Evolutionary conservation across 805 yeast species (phyloP).

Genomic region (Kuraishia molischiana): DNA sequence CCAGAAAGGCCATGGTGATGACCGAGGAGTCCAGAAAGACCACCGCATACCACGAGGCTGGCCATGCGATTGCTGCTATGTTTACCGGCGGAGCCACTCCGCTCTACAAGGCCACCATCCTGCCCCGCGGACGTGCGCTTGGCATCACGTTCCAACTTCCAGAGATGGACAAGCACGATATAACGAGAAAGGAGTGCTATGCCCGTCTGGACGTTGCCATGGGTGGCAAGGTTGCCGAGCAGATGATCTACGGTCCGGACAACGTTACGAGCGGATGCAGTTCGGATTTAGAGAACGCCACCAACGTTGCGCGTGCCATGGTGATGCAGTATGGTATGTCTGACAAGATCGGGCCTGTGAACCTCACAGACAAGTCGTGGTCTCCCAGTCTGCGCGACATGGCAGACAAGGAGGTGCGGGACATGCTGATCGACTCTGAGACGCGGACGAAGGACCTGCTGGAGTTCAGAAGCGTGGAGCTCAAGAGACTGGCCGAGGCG

Average conservation of each 20-base stretch:
- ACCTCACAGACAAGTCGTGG: constrained; percentile 84
- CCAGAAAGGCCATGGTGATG: constrained; percentile 93
- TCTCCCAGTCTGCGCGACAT: constrained; percentile 77
- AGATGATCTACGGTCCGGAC: constrained; percentile 79
- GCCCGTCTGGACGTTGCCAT: constrained; percentile 94
- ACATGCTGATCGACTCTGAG: constrained; percentile 65
- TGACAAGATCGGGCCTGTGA: constrained; percentile 85
- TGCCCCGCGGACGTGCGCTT: constrained; percentile 93
- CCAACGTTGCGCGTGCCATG: constrained; percentile 92
- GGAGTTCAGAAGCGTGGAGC: constrained; percentile 51
- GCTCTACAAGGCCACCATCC: constrained; percentile 89
- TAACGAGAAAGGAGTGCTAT: constrained; percentile 79
- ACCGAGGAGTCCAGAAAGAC: constrained; percentile 90
- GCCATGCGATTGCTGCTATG: constrained; percentile 97
- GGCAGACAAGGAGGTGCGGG: constrained; percentile 90
- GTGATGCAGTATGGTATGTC: constrained; percentile 96
- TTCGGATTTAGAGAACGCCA: constrained; percentile 82
- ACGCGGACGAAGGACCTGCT: constrained; percentile 67
- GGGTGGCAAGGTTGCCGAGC: constrained; percentile 99
- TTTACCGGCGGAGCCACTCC: constrained; percentile 92
- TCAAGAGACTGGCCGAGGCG: constrained; percentile 86
- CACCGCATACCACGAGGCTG: constrained; percentile 98
- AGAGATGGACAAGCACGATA: constrained; percentile 95
- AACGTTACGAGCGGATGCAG: constrained; percentile 95
- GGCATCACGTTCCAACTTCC: constrained; percentile 98